Percentiles rank a stretch among this genome's conserved stretches.
phyloP scores from a whole-genome alignment of 192 early-diverging fungal species.

The Coemansia interrupta region DNA sequence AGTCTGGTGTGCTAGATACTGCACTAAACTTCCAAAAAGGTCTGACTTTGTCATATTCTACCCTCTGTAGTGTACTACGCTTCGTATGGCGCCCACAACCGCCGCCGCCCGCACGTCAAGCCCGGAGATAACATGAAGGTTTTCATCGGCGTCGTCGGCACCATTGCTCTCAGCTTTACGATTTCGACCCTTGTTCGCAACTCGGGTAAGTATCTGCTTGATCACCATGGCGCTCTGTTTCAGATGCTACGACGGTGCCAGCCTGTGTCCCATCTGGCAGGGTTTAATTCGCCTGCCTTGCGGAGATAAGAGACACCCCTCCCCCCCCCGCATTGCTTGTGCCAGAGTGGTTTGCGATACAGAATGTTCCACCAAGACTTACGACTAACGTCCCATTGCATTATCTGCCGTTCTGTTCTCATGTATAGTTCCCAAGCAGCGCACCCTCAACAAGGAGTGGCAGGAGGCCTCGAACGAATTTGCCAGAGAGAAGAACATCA shows the following conservation, averaged over 20 bases:
- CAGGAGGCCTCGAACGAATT: slow-evolving; percentile 77
- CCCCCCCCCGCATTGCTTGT: background rate
- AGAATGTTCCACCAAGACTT: too few relatives aligned
- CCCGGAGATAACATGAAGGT: slow-evolving; percentile 70
- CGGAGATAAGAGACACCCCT: background rate
- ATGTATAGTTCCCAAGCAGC: slow-evolving; percentile 59
- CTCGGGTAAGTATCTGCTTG: slow-evolving; percentile 33
- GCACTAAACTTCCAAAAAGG: too few relatives aligned
- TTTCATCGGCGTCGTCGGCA: slow-evolving; percentile 60
- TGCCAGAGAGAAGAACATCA: slow-evolving; percentile 64
- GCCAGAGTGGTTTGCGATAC: too few relatives aligned
- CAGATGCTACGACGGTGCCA: too few relatives aligned
- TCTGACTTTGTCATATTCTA: background rate
- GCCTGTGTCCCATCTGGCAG: too few relatives aligned
- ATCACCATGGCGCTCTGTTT: background rate
- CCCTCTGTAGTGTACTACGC: slow-evolving; percentile 75
- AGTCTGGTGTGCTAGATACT: too few relatives aligned
- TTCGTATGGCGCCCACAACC: slow-evolving; percentile 91
- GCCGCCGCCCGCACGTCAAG: slow-evolving; percentile 69
- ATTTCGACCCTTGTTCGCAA: slow-evolving; percentile 62
- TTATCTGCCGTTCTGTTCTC: background rate
- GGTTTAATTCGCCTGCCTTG: background rate
- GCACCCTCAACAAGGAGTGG: slow-evolving; percentile 77
- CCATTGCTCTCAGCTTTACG: slow-evolving; percentile 52
- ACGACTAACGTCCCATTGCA: background rate